phyloP scores from a whole-genome alignment of 1,139 yeast species.

The Pichia sp. region DNA sequence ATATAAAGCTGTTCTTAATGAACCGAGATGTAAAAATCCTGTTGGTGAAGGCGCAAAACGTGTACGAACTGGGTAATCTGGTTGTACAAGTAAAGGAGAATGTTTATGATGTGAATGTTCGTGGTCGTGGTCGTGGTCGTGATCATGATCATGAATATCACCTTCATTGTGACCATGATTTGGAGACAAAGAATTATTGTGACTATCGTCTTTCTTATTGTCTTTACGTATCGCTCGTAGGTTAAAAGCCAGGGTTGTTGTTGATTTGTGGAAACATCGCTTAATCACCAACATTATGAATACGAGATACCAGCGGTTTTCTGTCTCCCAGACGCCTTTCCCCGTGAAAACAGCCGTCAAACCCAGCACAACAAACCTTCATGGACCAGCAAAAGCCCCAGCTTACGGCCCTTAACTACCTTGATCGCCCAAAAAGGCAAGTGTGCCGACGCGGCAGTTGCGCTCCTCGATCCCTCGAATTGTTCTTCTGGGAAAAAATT shows the following conservation, averaged over 20 bases:
- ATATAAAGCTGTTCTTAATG: constrained; percentile 86
- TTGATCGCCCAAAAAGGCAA: background rate
- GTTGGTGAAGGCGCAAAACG: constrained; percentile 99
- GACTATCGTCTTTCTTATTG: background rate
- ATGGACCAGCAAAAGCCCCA: too few relatives aligned
- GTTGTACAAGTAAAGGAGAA: constrained; percentile 14
- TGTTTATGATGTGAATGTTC: constrained; percentile 11
- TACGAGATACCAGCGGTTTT: too few relatives aligned
- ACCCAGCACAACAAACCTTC: too few relatives aligned
- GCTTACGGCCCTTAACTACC: too few relatives aligned
- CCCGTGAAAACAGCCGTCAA: too few relatives aligned
- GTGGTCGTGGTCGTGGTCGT: constrained; percentile 8
- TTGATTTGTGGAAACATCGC: background rate
- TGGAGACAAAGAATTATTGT: too few relatives aligned
- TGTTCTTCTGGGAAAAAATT: too few relatives aligned
- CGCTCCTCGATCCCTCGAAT: background rate
- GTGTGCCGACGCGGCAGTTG: background rate
- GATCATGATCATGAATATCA: background rate
- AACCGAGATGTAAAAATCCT: constrained; percentile 86
- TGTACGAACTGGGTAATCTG: constrained; percentile 61
- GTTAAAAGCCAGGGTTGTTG: background rate
- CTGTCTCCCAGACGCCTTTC: too few relatives aligned
- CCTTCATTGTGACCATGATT: background rate
- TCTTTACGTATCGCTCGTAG: background rate
- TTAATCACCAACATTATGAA: background rate